A percentile compares a stretch with the other conserved stretches of the same genome.
phyloP scores from a whole-genome alignment of 352 stramenopile species.

The Detonula confervacea region DNA sequence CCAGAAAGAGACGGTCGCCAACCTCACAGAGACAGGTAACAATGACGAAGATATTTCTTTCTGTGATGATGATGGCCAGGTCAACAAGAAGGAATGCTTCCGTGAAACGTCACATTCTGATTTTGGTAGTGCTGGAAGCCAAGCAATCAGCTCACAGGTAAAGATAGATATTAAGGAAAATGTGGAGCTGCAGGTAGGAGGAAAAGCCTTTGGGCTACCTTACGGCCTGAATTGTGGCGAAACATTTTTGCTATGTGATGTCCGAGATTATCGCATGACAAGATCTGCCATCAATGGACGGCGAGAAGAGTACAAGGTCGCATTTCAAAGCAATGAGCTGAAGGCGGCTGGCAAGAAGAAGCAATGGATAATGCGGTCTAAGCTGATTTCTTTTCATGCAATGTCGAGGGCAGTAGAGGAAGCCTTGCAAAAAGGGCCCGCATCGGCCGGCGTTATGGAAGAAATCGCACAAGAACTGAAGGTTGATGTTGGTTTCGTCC shows the following conservation, averaged over 20 bases:
- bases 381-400: background rate
- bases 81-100: no score
- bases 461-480: background rate
- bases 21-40: no score
- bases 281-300: background rate
- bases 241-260: constrained; percentile 21
- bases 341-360: constrained; percentile 8
- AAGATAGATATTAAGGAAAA: background rate
- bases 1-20: no score
- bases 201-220: constrained; percentile 22
- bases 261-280: constrained; percentile 19
- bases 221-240: constrained; percentile 19
- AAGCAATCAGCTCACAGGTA: background rate
- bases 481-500: background rate
- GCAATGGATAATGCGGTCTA: constrained; percentile 8
- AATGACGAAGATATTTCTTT: no score
- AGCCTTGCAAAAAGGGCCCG: background rate
- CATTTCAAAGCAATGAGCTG: constrained; percentile 1
- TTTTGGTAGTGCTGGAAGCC: no score
- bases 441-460: background rate
- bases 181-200: constrained; percentile 1
- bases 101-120: no score
- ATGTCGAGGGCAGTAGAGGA: constrained; percentile 1
- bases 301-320: constrained; percentile 24
- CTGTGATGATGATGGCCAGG: constrained; percentile 1